Evolutionary conservation across 306 rosid species (phyloP).

Genomic region (Lupinus albus): DNA sequence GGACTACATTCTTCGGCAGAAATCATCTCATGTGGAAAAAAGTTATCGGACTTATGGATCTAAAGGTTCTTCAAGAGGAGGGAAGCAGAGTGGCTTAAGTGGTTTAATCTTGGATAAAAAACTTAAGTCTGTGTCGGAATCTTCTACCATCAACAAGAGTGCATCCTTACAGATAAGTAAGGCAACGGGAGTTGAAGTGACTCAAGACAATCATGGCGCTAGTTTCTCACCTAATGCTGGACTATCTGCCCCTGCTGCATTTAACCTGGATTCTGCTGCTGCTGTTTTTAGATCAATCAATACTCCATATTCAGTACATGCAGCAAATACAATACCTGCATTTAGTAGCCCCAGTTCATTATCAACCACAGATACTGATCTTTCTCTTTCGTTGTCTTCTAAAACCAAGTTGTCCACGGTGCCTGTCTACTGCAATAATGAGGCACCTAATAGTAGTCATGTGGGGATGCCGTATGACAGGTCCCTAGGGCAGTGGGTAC

Average conservation of each 20-base stretch:
- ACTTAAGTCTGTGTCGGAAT: conserved; percentile 62
- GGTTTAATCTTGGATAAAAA: conserved; percentile 72
- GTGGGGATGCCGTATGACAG: conserved; percentile 54
- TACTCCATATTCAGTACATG: conserved; percentile 40
- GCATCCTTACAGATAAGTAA: conserved; percentile 70
- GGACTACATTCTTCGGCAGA: conserved; percentile 78
- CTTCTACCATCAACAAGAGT: conserved; percentile 59
- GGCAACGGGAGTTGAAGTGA: conserved; percentile 59
- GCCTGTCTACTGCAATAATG: conserved; percentile 49
- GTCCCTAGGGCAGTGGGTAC: conserved; percentile 60
- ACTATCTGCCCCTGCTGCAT: conserved; percentile 48
- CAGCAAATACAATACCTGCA: conserved; percentile 35
- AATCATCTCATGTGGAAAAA: conserved; percentile 73
- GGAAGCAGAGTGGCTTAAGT: conserved; percentile 63
- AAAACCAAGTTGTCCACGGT: conserved; percentile 45
- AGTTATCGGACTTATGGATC: conserved; percentile 62
- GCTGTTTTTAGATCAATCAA: conserved; percentile 39
- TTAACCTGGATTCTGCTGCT: conserved; percentile 49
- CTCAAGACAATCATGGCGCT: conserved; percentile 52
- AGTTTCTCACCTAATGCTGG: conserved; percentile 50
- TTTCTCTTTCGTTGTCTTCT: conserved; percentile 71
- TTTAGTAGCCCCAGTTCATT: conserved; percentile 41
- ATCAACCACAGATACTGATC: conserved; percentile 64
- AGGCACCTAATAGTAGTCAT: conserved; percentile 46
- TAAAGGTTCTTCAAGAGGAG: conserved; percentile 75